phyloP scores from a whole-genome alignment of 2,329 filamentous ascomycete genomes.

The Fusarium xyrophilum region DNA sequence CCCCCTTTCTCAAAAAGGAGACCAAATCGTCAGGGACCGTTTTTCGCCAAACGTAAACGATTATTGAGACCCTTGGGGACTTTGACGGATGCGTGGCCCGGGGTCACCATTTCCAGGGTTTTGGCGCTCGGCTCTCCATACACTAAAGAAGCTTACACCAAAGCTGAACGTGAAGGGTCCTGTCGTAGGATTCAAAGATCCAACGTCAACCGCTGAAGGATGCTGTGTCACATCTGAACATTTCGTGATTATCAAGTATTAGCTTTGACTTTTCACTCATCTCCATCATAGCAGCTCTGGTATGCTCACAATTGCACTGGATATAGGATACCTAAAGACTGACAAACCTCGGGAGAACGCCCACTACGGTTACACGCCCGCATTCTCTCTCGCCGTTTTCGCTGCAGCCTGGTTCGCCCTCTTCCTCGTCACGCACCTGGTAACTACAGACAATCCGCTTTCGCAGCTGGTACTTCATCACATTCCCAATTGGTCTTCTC shows the following conservation, averaged over 20 bases:
- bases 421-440: constrained; percentile 48
- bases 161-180: constrained; percentile 7
- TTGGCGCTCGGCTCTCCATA: background rate
- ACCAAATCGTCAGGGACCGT: constrained; percentile 21
- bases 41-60: constrained; percentile 3
- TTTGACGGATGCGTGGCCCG: background rate
- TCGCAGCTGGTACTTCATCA: constrained; percentile 56
- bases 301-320: background rate
- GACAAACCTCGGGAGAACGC: constrained; percentile 5
- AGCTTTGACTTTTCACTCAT: constrained; percentile 10
- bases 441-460: constrained; percentile 47
- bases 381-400: constrained; percentile 53
- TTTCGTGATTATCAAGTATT: constrained; percentile 18
- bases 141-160: constrained; percentile 22
- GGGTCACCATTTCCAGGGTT: constrained; percentile 7
- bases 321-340: background rate
- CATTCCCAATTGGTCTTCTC: constrained; percentile 52
- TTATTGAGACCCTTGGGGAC: constrained; percentile 1
- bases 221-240: background rate
- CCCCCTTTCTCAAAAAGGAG: constrained; percentile 13
- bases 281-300: constrained; percentile 27
- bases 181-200: constrained; percentile 4
- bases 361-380: constrained; percentile 56
- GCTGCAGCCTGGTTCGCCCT: constrained; percentile 54
- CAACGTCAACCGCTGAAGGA: background rate